Evolutionary conservation across 192 early-diverging fungal genomes (phyloP), one percentile per base, ranked within the genome.

Genomic region (Rhizophagus prolifer): DNA sequence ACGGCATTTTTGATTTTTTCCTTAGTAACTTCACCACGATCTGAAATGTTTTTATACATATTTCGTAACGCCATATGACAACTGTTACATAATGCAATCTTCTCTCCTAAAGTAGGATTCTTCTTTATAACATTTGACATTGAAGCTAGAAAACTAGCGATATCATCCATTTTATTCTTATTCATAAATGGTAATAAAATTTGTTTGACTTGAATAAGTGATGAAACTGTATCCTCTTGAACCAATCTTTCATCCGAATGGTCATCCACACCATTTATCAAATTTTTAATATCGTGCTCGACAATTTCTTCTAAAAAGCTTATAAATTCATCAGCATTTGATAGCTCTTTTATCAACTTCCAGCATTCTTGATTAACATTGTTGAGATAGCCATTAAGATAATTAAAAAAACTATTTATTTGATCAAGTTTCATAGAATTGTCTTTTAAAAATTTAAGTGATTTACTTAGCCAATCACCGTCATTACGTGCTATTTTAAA

Each of bases 201-300:
- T 59, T 79, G 78, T 10, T 66, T 68, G 47, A 79, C 73, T 79
- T 79, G 46, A 58, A 79, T 67, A 23, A 67, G 41, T 6, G 78
- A 66, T 14, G 62, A 65, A 5, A 79, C 63, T 3, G 70, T 73
- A 58, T 79, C 78, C 19, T 79, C 70, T 60, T 76, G 75, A 28
- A 76, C 58, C 14, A 68, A 66, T 30, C 63, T 61, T 65, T 76
- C 78, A 50, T 79, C 78, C 16, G 77, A 63, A 50, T 72, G 68
- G 12, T 78, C 78, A 36, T 79, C 78, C 41, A 75, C 78, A 16
- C 62, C 72, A 60, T 79, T 79, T 68, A 79, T 79, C 50, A 72
- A 64, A 73, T 79, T 79, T 23, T 79, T 73, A 50, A 79, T 26
- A 44, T 72, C 78, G 36, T 79, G 63, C 14, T 62, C 60, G 21